Percentiles rank a stretch among this genome's conserved stretches.
Conservation (phyloP, 129 eudicot species). For the Tagetes patula region DNA sequence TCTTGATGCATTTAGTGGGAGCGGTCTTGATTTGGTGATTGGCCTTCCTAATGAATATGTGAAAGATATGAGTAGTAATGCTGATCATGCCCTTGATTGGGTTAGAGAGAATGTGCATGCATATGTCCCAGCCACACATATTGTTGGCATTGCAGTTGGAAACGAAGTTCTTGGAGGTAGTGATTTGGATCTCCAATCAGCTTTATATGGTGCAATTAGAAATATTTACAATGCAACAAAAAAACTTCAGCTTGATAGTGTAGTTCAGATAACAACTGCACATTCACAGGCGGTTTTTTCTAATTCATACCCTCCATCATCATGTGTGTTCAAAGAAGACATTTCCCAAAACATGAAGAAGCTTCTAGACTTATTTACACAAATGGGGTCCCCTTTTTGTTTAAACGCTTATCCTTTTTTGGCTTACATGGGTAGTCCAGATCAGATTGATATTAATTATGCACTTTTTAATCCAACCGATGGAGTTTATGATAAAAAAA, state of each 20-base stretch:
- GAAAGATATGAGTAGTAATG: slow-evolving; percentile 60
- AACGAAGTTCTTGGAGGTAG: slow-evolving; percentile 71
- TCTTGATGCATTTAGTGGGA: slow-evolving; percentile 76
- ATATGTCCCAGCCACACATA: slow-evolving; percentile 59
- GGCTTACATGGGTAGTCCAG: slow-evolving; percentile 73
- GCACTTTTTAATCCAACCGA: slow-evolving; percentile 64
- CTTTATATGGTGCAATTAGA: slow-evolving; percentile 59
- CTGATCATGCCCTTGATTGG: slow-evolving; percentile 84
- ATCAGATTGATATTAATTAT: slow-evolving; percentile 72
- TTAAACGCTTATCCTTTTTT: slow-evolving; percentile 89
- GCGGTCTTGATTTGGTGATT: slow-evolving; percentile 85
- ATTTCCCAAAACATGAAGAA: slow-evolving; percentile 75
- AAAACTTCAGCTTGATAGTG: slow-evolving; percentile 42
- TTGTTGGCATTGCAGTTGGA: slow-evolving; percentile 86
- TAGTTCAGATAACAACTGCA: slow-evolving; percentile 74
- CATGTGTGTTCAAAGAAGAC: slow-evolving; percentile 54
- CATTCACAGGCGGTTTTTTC: slow-evolving; percentile 77
- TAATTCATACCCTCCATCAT: slow-evolving; percentile 83
- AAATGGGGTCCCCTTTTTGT: slow-evolving; percentile 88
- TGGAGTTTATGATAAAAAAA: slow-evolving; percentile 62
- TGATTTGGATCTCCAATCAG: slow-evolving; percentile 52
- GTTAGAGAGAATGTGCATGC: slow-evolving; percentile 71
- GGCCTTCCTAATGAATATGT: slow-evolving; percentile 74
- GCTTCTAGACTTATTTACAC: slow-evolving; percentile 64
- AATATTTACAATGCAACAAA: slow-evolving; percentile 84